Conservation (phyloP, 805 yeast species). For the Geotrichum ghanense region DNA sequence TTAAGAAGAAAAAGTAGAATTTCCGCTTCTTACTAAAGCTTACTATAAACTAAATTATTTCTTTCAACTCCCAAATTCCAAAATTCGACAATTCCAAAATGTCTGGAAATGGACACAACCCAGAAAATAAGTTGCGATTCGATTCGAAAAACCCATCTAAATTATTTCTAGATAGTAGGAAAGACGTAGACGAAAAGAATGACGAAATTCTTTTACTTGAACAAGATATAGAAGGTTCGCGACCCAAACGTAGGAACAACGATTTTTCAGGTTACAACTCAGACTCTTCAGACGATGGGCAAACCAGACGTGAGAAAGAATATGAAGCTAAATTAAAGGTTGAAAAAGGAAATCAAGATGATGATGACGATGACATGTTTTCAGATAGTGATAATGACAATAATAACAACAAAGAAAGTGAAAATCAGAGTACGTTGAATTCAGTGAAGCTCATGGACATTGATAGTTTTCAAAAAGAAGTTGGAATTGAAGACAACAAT, state of each 20-base stretch:
- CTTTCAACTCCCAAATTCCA: too few species aligned
- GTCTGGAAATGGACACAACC: background rate
- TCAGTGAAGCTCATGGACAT: conserved; percentile 24
- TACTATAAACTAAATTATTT: too few species aligned
- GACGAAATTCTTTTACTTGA: conserved; percentile 15
- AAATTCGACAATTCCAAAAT: background rate
- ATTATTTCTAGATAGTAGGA: conserved; percentile 7
- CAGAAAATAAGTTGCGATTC: conserved; percentile 8
- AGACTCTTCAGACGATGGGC: conserved; percentile 19
- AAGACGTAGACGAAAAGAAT: conserved; percentile 7
- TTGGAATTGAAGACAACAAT: conserved; percentile 3
- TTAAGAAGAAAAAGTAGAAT: too few species aligned
- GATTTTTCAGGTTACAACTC: conserved; percentile 13
- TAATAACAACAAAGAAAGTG: conserved; percentile 6
- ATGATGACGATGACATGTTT: conserved; percentile 25
- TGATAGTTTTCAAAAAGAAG: conserved; percentile 26
- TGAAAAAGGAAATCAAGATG: conserved; percentile 23
- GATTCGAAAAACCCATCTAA: conserved; percentile 17
- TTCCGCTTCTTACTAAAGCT: too few species aligned
- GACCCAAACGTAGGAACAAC: conserved; percentile 6
- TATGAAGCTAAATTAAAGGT: conserved; percentile 10
- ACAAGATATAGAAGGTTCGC: conserved; percentile 15
- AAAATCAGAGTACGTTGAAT: background rate
- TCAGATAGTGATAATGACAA: conserved; percentile 15
- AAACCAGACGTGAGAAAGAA: conserved; percentile 10